These are phyloP conservation scores for Mucor plumbeus DNA, from an alignment of 371 early-diverging fungal genomes.

Conservation along the genomic window DNA sequence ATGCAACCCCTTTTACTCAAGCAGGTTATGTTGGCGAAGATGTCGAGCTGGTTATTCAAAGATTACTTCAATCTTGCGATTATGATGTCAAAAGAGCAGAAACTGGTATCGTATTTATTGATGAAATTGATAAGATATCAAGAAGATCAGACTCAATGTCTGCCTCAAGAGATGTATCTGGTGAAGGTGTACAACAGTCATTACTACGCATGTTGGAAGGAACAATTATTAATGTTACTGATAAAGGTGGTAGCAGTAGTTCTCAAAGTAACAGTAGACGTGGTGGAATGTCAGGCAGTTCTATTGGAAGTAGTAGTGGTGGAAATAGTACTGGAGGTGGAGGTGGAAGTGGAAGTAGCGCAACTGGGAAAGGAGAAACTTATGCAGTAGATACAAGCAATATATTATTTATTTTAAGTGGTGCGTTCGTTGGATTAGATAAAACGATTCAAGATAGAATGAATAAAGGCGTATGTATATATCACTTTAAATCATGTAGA, in stretches of 20 bases:
- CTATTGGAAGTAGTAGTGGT: slow-evolving; percentile 14
- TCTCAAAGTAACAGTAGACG: slow-evolving; percentile 14
- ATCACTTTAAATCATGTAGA: background rate
- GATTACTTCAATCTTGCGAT: slow-evolving; percentile 84
- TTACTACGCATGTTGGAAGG: slow-evolving; percentile 90
- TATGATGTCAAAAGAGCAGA: slow-evolving; percentile 87
- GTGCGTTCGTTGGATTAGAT: slow-evolving; percentile 90
- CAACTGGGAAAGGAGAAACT: slow-evolving; percentile 71
- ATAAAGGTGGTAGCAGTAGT: slow-evolving; percentile 67
- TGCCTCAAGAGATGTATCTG: slow-evolving; percentile 85
- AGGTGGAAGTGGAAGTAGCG: background rate
- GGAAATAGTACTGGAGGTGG: slow-evolving; percentile 40
- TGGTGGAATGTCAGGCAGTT: slow-evolving; percentile 43
- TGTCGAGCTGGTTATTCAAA: slow-evolving; percentile 87
- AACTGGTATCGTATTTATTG: slow-evolving; percentile 90
- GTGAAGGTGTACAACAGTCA: slow-evolving; percentile 93
- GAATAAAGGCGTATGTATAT: slow-evolving; percentile 65
- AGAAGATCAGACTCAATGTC: slow-evolving; percentile 75
- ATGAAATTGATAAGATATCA: slow-evolving; percentile 92
- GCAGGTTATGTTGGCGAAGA: slow-evolving; percentile 95
- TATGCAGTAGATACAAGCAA: slow-evolving; percentile 89
- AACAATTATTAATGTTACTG: slow-evolving; percentile 81
- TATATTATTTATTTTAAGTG: slow-evolving; percentile 88
- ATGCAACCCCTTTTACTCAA: slow-evolving; percentile 91
- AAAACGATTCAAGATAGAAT: slow-evolving; percentile 79